Evolutionary conservation across 1,284 basidiomycete genomes (phyloP), one percentile per base, ranked within the genome.

Genomic region (Stereum hirsutum): DNA sequence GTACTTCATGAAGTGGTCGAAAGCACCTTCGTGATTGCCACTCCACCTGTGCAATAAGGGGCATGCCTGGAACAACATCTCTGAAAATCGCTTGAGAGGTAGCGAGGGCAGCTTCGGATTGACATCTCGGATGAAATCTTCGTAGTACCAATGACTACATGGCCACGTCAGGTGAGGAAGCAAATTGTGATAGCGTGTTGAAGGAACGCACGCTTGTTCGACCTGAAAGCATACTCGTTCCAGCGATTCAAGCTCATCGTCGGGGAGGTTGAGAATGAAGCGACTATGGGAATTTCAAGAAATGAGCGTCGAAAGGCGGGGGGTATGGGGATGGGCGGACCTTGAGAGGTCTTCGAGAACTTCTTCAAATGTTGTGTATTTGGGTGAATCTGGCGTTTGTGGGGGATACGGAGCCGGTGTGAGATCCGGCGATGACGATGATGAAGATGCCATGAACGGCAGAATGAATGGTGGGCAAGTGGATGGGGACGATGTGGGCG

Each of bases 161-260:
- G 44, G 10, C 23, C 37, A 34, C 21, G 31, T 23, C 17, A 35
- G 46, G 11, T 26, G 37, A 10, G 33, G 17, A n/a, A 35, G 21
- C 15, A 37, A 14, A 14, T 3, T 6, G 5, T 19, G 12, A 23
- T n/a, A 25, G 14, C n/a, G 19, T 32, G 8, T 32, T 8, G n/a
- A n/a, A 32, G 31, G 33, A 50, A 62, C 90, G 57, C 62, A 96
- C 89, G 96, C 96, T 75, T 98, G 94, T 66, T 99, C 96, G 46
- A 98, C 92, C 66, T 99, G 96, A 68, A 99, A 99, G 67, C 92
- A 97, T 57, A 99, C 83, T 49, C 96, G 80, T 60, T 96, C 92
- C 48, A 97, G 74, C 19, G 87, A 91, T 41, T 78, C 78, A 47
- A 95, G 78, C 66, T 99, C 96, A 57, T 91, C 87, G 50, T 89